Evolutionary conservation across 2,329 filamentous ascomycete species (phyloP).

Genomic region (Onygenales sp.): DNA sequence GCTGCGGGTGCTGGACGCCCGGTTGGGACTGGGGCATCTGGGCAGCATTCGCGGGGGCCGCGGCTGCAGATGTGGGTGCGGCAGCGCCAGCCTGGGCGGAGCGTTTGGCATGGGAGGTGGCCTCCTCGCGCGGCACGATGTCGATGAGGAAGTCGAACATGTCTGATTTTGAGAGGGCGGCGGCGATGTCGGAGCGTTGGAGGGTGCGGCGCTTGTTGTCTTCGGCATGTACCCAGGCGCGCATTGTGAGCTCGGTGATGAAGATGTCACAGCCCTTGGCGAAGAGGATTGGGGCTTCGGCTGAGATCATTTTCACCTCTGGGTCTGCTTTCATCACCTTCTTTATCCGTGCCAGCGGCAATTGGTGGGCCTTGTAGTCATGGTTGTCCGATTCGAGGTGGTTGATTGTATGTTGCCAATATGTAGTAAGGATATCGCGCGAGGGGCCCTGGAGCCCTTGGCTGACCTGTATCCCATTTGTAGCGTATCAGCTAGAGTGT

Average conservation of each 20-base stretch:
- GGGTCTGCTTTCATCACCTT: conserved; percentile 99
- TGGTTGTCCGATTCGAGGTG: conserved; percentile 91
- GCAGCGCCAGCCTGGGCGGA: conserved; percentile 31
- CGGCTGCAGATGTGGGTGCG: conserved; percentile 4
- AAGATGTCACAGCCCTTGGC: conserved; percentile 99
- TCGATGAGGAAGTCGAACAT: conserved; percentile 99
- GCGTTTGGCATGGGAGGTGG: conserved; percentile 73
- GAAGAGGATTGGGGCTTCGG: conserved; percentile 93
- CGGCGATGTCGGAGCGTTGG: conserved; percentile 92
- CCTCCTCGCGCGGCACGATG: conserved; percentile 93
- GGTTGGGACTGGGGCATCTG: conserved; percentile 29
- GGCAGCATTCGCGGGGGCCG: conserved; percentile 4
- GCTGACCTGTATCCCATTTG: conserved; percentile 58
- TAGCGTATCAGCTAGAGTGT: not conserved
- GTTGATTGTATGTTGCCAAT: conserved; percentile 98
- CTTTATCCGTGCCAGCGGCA: conserved; percentile 96
- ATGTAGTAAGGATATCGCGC: conserved; percentile 94
- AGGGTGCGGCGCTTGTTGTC: conserved; percentile 96
- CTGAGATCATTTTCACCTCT: conserved; percentile 99
- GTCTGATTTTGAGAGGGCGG: conserved; percentile 89
- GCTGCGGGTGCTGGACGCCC: conserved; percentile 45
- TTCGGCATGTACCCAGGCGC: conserved; percentile 97
- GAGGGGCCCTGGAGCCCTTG: conserved; percentile 88
- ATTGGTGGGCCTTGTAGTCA: conserved; percentile 96
- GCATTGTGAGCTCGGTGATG: conserved; percentile 98